Evolutionary conservation across 805 yeast species (phyloP), one percentile per base, ranked within the genome.

Genomic region (Saccharomycopsis babjevae): DNA sequence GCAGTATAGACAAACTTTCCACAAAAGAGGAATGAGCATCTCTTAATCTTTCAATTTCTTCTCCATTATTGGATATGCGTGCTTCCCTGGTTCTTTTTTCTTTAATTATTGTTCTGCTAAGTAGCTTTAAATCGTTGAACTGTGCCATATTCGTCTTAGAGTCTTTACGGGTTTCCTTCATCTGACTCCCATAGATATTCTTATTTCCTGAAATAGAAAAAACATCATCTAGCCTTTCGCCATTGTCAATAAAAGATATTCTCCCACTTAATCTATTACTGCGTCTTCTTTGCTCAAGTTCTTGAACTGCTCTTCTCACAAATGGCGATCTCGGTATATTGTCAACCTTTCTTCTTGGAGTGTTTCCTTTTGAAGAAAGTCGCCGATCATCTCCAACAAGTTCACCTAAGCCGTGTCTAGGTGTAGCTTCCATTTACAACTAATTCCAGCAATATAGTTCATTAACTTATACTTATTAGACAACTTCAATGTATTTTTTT

Each of bases 81-180:
- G 52, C 57, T 28, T 58, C 34, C 30, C 59, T 39, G 15, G 61
- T 61, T 20, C 56, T 57, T 25, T 40, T 50, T 39, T 61, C 64
- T 5, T 56, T 58, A n/a, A 56, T 42, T 20, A 61, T n/a, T n/a
- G 59, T 54, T 56, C 64, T 54, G 10, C 60, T 56, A 18, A 61
- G 56, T 20, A 56, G 42, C 42, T 56, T 20, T 18, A 61, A 43
- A 32, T 61, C 61, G 28, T 57, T 59, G 15, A 61, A 38, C 32
- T 59, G 64, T 25, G 64, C 54, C 20, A 32, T 20, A 3, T 34
- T 20, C 25, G 38, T 16, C 6, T 32, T 25, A 5, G 18, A 46
- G 16, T 22, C 28, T 1, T 10, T 22, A 10, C 28, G 11, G 15
- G 38, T 11, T 28, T 46, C 50, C 18, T n/a, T 28, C 22, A 11